Evolutionary conservation across 768 basidiomycete species (phyloP), one percentile per base, ranked within the genome.

Genomic region (Punctularia strigosozonata): DNA sequence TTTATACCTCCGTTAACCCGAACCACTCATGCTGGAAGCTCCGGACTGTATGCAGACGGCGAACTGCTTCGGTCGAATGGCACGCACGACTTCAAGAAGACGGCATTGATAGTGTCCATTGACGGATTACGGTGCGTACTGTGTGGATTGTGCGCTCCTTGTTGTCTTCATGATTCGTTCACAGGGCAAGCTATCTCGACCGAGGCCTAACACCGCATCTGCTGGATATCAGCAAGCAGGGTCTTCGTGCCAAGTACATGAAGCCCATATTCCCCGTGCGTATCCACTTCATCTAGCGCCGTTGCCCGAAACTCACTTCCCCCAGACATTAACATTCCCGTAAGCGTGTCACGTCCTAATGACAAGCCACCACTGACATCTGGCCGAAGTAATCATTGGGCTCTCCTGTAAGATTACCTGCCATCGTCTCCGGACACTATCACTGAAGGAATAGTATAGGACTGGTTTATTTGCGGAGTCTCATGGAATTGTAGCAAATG

Each of bases 401-500:
- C 80, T 3, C 53, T 94, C 25, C 77, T 94, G 86, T 88, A 51
- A 20, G 69, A 52, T 5, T 13, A 12, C 7, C 24, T 40, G n/a
- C 2, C 18, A 7, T 22, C n/a, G n/a, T n/a, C n/a, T n/a, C n/a
- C n/a, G n/a, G n/a, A n/a, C n/a, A n/a, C 46, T 45, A 18, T 43
- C 14, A 34, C 15, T 12, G 37, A 31, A 12, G 28, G 38, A 7
- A 34, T 41, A 30, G 6, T 17, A 24, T 43, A 89, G 86, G 79
- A 95, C 90, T 12, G 91, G 91, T 2, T 68, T 94, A 3, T 73
- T 88, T 51, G 83, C 84, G 0, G 88, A 92, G 57, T 83, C 84
- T 17, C 88, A 94, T 55, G 90, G 90, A 10, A 89, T 95, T 33
- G 73, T 95, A 18, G 90, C 75, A 10, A 95, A 94, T 50, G 86